Base-by-base conservation (phyloP, 2,329 filamentous ascomycete species). In the Annulohypoxylon truncatum region DNA sequence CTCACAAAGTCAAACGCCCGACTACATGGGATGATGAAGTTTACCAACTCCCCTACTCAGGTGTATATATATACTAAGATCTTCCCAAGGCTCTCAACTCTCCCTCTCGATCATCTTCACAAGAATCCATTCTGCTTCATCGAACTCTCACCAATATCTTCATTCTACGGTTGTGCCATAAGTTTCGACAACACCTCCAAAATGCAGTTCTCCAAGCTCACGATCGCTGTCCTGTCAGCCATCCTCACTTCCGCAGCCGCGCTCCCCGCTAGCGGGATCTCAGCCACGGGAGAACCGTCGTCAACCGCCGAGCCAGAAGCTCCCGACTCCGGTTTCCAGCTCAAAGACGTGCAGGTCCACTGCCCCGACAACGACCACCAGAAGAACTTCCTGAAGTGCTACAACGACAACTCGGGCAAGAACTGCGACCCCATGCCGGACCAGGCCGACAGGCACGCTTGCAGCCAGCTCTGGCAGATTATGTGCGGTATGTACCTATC, bases 401-500 rank as follows among this genome's bases (percentile, higher is more conserved):
- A 15, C n/a, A 38, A 22, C 9, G 10, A 6, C 13, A 52, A 57
- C 53, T n/a, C 38, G 20, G 2, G 6, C 10, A 3, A 13, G 12
- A 9, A 54, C 9, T 57, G 60, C 33, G 9, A 28, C 24, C 7
- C 24, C 3, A 28, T 18, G 24, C 12, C 10, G 12, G 18, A 5
- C 40, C 10, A 13, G 12, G 12, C 58, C 6, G 35, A 24, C 5
- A 13, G 20, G n/a, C 18, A 24, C 1, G 35, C 26, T 1, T 62
- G 59, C 8, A 7, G 13, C 9, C 26, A 46, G 6, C 20, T 62
- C 20, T 62, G 59, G 59, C 10, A 51, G 51, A 29, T 46, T n/a
- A 48, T n/a, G 18, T 62, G 59, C 4, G 59, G 59, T 62, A 31
- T 56, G 51, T 42, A 2, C 4, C n/a, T 5, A 5, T 15, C 24